phyloP scores from a whole-genome alignment of 106 monocot species.

The Dendrobium chrysotoxum region DNA sequence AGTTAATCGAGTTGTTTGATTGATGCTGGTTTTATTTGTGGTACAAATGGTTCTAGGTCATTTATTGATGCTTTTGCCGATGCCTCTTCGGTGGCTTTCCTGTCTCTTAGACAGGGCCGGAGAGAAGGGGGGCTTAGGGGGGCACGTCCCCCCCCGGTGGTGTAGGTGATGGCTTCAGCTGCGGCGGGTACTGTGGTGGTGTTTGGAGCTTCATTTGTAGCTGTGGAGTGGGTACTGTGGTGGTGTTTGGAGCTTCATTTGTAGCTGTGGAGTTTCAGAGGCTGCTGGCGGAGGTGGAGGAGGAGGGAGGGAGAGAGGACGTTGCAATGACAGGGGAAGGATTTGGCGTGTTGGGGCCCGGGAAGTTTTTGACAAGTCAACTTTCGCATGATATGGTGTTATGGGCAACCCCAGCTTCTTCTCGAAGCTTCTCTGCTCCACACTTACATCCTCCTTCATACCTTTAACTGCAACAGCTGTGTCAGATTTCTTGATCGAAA shows the following conservation, averaged over 20 bases:
- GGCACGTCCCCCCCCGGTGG: too few relatives aligned
- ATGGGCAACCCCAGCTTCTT: not conserved
- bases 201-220: constrained; percentile 35
- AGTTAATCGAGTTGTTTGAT: too few relatives aligned
- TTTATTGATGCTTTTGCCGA: too few relatives aligned
- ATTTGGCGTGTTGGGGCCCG: not conserved
- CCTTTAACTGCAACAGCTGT: not conserved
- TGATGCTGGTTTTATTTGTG: too few relatives aligned
- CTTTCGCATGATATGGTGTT: constrained; percentile 3
- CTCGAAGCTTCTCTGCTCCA: not conserved
- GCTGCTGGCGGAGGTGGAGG: constrained; percentile 17
- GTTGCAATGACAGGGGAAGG: not conserved
- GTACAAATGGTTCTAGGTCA: too few relatives aligned
- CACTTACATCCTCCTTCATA: not conserved
- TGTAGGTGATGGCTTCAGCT: too few relatives aligned
- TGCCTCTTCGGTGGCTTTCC: too few relatives aligned
- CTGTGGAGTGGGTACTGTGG: constrained; percentile 29
- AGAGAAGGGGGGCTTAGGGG: too few relatives aligned
- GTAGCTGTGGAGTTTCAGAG: constrained; percentile 21
- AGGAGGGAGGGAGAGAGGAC: not conserved
- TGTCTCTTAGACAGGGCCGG: too few relatives aligned
- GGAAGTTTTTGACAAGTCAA: not conserved
- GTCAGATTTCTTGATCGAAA: too few relatives aligned
- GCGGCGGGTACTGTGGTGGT: constrained; percentile 30
- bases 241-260: constrained; percentile 41